Evolutionary conservation across 1,139 yeast genomes (phyloP).

Genomic region (Geotrichum carabidarum): DNA sequence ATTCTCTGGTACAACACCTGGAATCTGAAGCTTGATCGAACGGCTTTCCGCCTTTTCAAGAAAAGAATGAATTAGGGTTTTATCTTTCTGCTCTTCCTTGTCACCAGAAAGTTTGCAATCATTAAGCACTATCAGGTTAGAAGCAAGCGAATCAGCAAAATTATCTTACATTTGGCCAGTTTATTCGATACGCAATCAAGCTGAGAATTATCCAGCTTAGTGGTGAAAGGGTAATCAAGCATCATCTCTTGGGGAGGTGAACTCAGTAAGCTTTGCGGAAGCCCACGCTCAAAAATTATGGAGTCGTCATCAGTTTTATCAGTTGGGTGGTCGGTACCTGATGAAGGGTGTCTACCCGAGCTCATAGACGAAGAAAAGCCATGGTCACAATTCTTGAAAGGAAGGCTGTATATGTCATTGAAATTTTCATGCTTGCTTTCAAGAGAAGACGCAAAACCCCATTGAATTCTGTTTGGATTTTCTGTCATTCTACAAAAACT

Average conservation of each 20-base stretch:
- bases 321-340: slow-evolving; percentile 4
- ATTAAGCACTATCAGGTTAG: slow-evolving; percentile 2
- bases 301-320: slow-evolving; percentile 16
- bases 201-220: not conserved
- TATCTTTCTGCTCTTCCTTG: not conserved
- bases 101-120: not conserved
- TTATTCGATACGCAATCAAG: slow-evolving; percentile 8
- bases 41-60: slow-evolving; percentile 15
- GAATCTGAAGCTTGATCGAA: slow-evolving; percentile 14
- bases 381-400: not conserved
- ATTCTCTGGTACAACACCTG: not conserved
- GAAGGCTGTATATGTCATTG: not conserved
- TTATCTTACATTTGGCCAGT: slow-evolving; percentile 5
- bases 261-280: slow-evolving; percentile 13
- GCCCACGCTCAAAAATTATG: slow-evolving; percentile 12
- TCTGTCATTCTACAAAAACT: too few species aligned
- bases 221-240: not conserved
- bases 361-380: slow-evolving; percentile 5
- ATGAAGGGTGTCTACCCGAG: slow-evolving; percentile 1
- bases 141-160: not conserved
- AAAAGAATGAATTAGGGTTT: slow-evolving; percentile 7
- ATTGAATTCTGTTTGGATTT: too few species aligned
- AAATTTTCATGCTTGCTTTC: too few species aligned
- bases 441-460: too few species aligned
- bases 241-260: slow-evolving; percentile 12